Base-by-base conservation (phyloP, 305 asterid genomes). In the Andrographis paniculata region DNA sequence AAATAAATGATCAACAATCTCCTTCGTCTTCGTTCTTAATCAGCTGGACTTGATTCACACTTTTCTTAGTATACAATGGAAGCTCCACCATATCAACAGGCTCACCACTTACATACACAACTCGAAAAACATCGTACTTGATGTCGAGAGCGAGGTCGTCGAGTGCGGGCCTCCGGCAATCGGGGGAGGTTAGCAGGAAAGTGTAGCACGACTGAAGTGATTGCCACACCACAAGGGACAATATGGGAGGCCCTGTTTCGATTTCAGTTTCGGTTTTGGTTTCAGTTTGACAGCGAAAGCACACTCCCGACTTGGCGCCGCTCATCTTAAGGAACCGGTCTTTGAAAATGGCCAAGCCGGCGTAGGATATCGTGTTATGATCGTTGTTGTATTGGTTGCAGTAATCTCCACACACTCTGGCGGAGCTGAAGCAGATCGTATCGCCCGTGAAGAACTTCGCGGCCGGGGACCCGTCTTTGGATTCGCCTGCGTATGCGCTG, bases 401-500 rank as follows among this genome's bases (percentile, higher is more conserved):
- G n/a, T n/a, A n/a, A n/a, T n/a, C n/a, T n/a, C n/a, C n/a, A n/a
- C n/a, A n/a, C n/a, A 62, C 35, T 42, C 64, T 52, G 53, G 66
- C 67, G 0, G 81, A 59, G 36, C 53, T 58, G 49, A 82, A 22
- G 27, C 74, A 60, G 30, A 82, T 50, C 4, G 68, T 54, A 61
- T 78, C 89, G n/a, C 89, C 94, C 5, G 61, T 50, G 68, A 58
- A 69, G 59, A 82, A 78, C 20, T 71, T 79, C 0, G 81, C 86
- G 0, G 86, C 81, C 20, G 76, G 79, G 1, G 65, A 58, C 16
- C 78, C 81, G 27, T 76, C 73, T 45, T 64, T 68, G 7, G 94
- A 72, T 42, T 79, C 79, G 19, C 86, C 94, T 7, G 77, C 66
- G 53, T 67, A 78, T 12, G 86, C 73, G 1, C 78, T 77, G 40